These are phyloP conservation scores for Lophium mytilinum DNA, from an alignment of 495 filamentous ascomycete genomes.

Conservation along the genomic window DNA sequence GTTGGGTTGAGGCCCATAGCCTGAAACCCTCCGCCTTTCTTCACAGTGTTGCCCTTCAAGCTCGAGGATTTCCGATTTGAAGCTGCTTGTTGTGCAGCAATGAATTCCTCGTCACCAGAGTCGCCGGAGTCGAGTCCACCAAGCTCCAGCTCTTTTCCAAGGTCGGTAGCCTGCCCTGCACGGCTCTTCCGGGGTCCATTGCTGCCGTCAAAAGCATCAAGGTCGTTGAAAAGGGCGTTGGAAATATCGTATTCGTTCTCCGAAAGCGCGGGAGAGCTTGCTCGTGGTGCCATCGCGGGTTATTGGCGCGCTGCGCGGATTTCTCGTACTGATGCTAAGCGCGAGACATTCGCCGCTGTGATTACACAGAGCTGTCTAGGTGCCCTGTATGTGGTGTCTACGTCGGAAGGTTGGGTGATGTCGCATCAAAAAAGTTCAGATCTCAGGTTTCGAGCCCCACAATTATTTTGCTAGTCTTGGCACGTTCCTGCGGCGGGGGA, in stretches of 20 bases:
- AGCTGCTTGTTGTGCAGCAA: slow-evolving; percentile 73
- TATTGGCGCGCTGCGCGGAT: not conserved
- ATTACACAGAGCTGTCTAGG: no score
- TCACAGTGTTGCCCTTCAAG: slow-evolving; percentile 74
- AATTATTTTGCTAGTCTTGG: no score
- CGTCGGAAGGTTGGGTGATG: no score
- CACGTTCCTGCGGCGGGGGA: no score
- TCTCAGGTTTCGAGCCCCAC: no score
- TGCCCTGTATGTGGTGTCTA: no score
- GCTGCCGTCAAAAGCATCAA: slow-evolving; percentile 41
- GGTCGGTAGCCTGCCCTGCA: slow-evolving; percentile 15
- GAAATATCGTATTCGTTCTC: slow-evolving; percentile 92
- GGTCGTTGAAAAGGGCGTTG: slow-evolving; percentile 60
- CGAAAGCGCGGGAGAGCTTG: slow-evolving; percentile 71
- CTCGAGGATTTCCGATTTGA: slow-evolving; percentile 77
- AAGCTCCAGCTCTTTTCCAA: slow-evolving; percentile 27
- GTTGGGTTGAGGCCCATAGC: slow-evolving; percentile 81
- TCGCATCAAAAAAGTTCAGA: no score
- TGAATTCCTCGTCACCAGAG: slow-evolving; percentile 75
- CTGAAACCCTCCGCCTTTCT: slow-evolving; percentile 95
- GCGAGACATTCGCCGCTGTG: no score
- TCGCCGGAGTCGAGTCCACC: slow-evolving; percentile 34
- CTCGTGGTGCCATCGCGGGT: slow-evolving; percentile 48
- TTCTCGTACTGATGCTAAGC: not conserved
- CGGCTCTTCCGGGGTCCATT: not conserved